These are phyloP conservation scores for Dactylonectria macrodidyma DNA, from an alignment of 2,329 filamentous ascomycete genomes.

Conservation along the genomic window DNA sequence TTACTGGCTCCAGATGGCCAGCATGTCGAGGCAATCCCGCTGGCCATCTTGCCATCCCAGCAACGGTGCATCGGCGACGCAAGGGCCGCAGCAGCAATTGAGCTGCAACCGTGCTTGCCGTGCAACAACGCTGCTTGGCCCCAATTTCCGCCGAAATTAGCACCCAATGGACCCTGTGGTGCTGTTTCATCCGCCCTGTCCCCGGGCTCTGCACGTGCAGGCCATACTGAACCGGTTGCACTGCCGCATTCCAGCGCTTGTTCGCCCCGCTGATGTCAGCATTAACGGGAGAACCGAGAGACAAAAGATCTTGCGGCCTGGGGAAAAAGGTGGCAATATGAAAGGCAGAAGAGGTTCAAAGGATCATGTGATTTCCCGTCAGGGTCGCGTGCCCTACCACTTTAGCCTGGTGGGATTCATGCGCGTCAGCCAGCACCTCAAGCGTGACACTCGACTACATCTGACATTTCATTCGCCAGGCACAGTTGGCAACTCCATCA, in stretches of 20 bases:
- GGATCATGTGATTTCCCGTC: conserved; percentile 53
- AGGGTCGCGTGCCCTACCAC: conserved; percentile 44
- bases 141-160: conserved; percentile 49
- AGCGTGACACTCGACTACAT: conserved; percentile 1
- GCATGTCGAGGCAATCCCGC: conserved; percentile 10
- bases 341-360: background rate
- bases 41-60: conserved; percentile 4
- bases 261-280: conserved; percentile 1
- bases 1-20: background rate
- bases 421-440: conserved; percentile 15
- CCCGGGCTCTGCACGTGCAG: conserved; percentile 17
- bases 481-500: background rate
- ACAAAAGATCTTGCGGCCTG: background rate
- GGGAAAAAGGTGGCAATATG: background rate
- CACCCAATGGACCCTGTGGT: conserved; percentile 39
- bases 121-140: conserved; percentile 29
- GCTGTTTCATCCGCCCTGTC: conserved; percentile 38
- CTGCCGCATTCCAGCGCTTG: conserved; percentile 16
- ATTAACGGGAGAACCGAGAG: background rate
- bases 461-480: background rate
- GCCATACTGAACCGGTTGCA: conserved; percentile 5
- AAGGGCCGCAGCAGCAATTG: conserved; percentile 33
- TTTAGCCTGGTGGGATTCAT: conserved; percentile 13
- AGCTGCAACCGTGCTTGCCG: conserved; percentile 34
- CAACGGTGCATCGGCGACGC: conserved; percentile 12